Evolutionary conservation across 768 basidiomycete species (phyloP).

Genomic region (Tephrocybe rancida): DNA sequence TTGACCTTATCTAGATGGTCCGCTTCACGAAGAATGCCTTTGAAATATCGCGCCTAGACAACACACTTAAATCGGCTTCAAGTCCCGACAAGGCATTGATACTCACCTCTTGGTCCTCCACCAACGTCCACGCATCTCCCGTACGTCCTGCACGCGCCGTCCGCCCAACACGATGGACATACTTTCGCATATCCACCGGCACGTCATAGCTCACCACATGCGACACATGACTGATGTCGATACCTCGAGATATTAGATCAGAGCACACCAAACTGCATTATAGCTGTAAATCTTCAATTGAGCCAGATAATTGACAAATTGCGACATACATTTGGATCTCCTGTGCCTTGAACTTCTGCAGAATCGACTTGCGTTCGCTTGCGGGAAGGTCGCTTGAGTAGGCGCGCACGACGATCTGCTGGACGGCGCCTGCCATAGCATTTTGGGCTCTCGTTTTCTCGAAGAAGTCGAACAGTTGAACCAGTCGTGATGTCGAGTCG

Average conservation of each 20-base stretch:
- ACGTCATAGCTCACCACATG: constrained; percentile 96
- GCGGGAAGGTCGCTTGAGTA: constrained; percentile 88
- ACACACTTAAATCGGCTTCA: background rate
- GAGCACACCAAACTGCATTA: constrained; percentile 87
- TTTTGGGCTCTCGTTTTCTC: constrained; percentile 45
- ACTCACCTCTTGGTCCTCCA: constrained; percentile 88
- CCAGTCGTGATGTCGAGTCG: constrained; percentile 84
- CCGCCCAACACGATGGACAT: constrained; percentile 95
- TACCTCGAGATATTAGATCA: constrained; percentile 93
- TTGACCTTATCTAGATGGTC: constrained; percentile 73
- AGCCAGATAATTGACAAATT: background rate
- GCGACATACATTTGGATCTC: constrained; percentile 78
- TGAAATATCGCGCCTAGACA: constrained; percentile 82
- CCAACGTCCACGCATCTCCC: constrained; percentile 92
- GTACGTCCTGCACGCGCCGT: constrained; percentile 90
- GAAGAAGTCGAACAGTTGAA: constrained; percentile 81
- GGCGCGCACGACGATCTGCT: constrained; percentile 53
- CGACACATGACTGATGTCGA: constrained; percentile 89
- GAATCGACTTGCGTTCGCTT: constrained; percentile 70
- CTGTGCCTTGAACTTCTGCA: constrained; percentile 81
- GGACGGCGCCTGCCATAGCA: constrained; percentile 16
- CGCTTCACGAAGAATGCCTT: constrained; percentile 73
- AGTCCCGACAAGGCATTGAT: constrained; percentile 9
- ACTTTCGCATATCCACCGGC: constrained; percentile 97
- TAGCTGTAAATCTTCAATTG: constrained; percentile 1